Percentiles rank a stretch among this genome's conserved stretches.
Conservation (phyloP, 257 asterid species). For the Petunia secreta region DNA sequence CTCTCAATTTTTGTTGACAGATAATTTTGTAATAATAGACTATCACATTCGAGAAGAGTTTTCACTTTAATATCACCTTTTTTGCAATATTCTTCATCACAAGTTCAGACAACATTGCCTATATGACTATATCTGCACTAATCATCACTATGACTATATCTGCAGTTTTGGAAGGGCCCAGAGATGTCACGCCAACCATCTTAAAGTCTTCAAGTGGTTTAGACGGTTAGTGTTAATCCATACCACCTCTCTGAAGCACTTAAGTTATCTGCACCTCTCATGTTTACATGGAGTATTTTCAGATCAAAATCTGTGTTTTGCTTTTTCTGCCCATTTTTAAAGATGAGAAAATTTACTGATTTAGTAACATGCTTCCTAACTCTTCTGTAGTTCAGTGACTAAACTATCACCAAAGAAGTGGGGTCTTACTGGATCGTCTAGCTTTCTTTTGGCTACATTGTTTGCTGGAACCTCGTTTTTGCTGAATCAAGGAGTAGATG, state of each 20-base stretch:
- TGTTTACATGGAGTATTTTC: not conserved
- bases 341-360: not conserved
- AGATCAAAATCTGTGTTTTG: not conserved
- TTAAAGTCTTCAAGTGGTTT: slow-evolving; percentile 83
- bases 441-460: slow-evolving; percentile 58
- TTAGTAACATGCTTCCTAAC: slow-evolving; percentile 12
- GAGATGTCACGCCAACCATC: slow-evolving; percentile 86
- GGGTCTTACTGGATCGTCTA: slow-evolving; percentile 91
- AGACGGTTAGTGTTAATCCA: slow-evolving; percentile 46
- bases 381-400: slow-evolving; percentile 55
- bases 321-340: not conserved
- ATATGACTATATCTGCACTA: too few relatives aligned
- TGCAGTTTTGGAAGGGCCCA: slow-evolving; percentile 89
- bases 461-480: slow-evolving; percentile 71
- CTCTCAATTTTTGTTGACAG: not conserved
- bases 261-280: slow-evolving; percentile 10
- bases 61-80: slow-evolving; percentile 5
- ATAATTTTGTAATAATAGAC: not conserved
- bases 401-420: slow-evolving; percentile 96
- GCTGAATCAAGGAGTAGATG: slow-evolving; percentile 84
- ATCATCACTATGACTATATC: not conserved
- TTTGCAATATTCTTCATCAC: not conserved
- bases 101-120: not conserved
- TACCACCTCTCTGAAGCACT: slow-evolving; percentile 4
- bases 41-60: slow-evolving; percentile 1